Evolutionary conservation across 441 rosid species (phyloP).

Genomic region (Rhodomyrtus psidioides): DNA sequence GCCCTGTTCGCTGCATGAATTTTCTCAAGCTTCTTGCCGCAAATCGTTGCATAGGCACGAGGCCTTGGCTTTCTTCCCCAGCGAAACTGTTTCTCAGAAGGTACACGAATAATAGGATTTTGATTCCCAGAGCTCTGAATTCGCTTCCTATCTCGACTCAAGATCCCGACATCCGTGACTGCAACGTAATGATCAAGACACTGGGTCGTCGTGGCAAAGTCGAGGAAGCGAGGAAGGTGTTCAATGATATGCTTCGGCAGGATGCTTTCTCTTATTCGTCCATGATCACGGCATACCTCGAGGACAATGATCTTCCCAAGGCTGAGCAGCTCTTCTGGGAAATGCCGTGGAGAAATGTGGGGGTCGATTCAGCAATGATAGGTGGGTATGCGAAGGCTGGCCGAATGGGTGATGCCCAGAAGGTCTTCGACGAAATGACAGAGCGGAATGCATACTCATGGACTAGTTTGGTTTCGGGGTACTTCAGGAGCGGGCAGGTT

Average conservation of each 20-base stretch:
- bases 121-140: not conserved
- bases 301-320: slow-evolving; percentile 11
- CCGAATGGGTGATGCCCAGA: slow-evolving; percentile 13
- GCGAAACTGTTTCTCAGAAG: accelerated
- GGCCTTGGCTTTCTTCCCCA: not conserved
- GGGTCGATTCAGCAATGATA: slow-evolving; percentile 29
- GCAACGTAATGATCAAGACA: slow-evolving; percentile 5
- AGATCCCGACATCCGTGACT: not conserved
- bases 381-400: slow-evolving; percentile 19
- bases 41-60: not conserved
- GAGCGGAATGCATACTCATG: slow-evolving; percentile 28
- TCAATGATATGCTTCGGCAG: slow-evolving; percentile 25
- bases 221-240: slow-evolving; percentile 21
- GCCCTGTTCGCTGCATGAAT: not conserved
- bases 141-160: not conserved
- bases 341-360: slow-evolving; percentile 19
- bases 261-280: slow-evolving; percentile 27
- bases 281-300: slow-evolving; percentile 25
- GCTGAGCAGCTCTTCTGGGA: slow-evolving; percentile 17
- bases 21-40: not conserved
- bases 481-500: slow-evolving; percentile 16
- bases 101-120: not conserved
- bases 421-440: slow-evolving; percentile 18
- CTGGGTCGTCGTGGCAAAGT: slow-evolving; percentile 20
- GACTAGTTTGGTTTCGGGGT: slow-evolving; percentile 34